Evolutionary conservation across 441 rosid genomes (phyloP), one percentile per base, ranked within the genome.

Genomic region (Biscutella laevigata): DNA sequence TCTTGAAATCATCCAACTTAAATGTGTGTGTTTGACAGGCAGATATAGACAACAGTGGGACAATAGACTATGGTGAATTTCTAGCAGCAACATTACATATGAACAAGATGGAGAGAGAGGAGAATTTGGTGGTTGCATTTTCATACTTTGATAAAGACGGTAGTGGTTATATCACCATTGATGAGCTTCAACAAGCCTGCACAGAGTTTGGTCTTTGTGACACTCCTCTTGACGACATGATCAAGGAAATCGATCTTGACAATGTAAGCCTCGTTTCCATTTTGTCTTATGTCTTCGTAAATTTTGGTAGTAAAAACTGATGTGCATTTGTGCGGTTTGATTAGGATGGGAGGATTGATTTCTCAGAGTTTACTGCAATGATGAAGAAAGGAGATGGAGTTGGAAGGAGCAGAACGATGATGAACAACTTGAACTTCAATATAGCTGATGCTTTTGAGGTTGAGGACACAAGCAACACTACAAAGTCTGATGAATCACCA

Each of bases 131-230:
- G 34, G 87, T 86, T 52, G 95, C 95, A 1, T 88, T 88, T 60
- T 50, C 88, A 8, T 88, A 67, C 62, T 88, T 88, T 38, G 96
- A 88, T 67, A 88, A 79, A 73, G 95, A 88, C 16, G 86, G 89
- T 22, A 88, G 92, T 6, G 92, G 95, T 6, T 83, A 81, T 67
- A 85, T 88, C 69, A 88, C 96, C 28, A 61, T 73, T 21, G 95
- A 88, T 35, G 96, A 88, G 74, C 80, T 88, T 65, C 96, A 88
- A 68, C 82, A 80, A 51, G 92, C 96, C 30, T 85, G 89, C 77
- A 75, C 75, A 65, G 95, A 88, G 59, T 83, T 81, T 59, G 92
- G 92, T 57, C 75, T 88, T 5, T 79, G 72, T 29, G 89, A 88
- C 43, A 76, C 68, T 34, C 88, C 70, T 41, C 68, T 88, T 42